Evolutionary conservation across 2,329 filamentous ascomycete species (phyloP).

Genomic region (Alternaria burnsii): DNA sequence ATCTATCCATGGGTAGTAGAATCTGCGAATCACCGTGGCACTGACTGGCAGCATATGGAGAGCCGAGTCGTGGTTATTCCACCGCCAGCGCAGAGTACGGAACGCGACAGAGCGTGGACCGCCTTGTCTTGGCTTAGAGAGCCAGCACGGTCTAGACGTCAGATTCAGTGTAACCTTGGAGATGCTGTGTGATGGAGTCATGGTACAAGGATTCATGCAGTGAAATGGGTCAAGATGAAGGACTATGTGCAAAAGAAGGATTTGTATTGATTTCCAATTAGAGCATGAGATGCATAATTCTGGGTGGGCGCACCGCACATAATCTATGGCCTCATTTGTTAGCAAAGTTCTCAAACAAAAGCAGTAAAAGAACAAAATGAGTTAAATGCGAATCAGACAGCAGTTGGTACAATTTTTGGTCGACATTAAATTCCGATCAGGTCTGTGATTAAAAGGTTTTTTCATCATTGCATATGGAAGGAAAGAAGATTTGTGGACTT

Average conservation of each 20-base stretch:
- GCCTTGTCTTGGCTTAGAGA: neutral
- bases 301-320: neutral
- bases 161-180: neutral
- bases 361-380: neutral
- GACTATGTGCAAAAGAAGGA: neutral
- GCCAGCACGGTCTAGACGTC: neutral
- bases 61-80: neutral
- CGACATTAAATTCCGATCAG: conserved; percentile 81
- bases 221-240: neutral
- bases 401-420: conserved; percentile 78
- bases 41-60: neutral
- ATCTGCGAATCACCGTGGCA: conserved; percentile 1
- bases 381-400: conserved; percentile 69
- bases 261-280: conserved; percentile 4
- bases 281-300: neutral
- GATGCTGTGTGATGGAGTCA: conserved; percentile 1
- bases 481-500: conserved; percentile 26
- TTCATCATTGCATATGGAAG: conserved; percentile 59
- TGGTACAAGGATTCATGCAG: neutral
- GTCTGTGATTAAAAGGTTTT: conserved; percentile 76
- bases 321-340: conserved; percentile 12
- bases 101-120: neutral
- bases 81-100: conserved; percentile 7
- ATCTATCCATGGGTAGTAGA: neutral
- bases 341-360: conserved; percentile 5